Base-by-base conservation (phyloP, 2,329 filamentous ascomycete species). In the Xylariaceae sp. region DNA sequence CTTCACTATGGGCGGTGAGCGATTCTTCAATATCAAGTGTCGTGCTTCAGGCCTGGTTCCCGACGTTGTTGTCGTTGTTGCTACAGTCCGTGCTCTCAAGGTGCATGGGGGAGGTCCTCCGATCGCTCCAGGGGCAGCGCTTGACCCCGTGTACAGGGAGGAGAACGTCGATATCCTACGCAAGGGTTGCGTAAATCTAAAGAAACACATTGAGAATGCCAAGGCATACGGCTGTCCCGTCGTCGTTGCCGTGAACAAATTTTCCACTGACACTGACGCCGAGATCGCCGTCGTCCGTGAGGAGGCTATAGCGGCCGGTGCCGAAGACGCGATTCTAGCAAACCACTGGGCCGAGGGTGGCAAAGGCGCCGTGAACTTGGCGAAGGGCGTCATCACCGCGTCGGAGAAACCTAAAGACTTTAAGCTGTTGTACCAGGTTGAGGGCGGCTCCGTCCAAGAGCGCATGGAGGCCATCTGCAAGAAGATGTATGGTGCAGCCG, bases 1-100 rank as follows among this genome's bases (percentile, higher is more conserved):
- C 68, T 98, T 98, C 71, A 97, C 93, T 57, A 98, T 98, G 93
- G 93, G 93, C 51, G 93, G 93, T 49, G 93, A 98, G 76, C 86
- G 93, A 39, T 98, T 98, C 78, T 97, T 98, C 81, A 97, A 98
- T 74, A 97, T 98, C 76, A 98, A 98, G 77, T 97, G 93, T 72
- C 86, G 93, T 46, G 87, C 89, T 9, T 96, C 91, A 4, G 91
- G 91, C 18, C 83, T 98, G 34, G 81, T 89, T 2, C 93, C 93
- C 2, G 93, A 98, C 59, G 88, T 89, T 2, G 90, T 95, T 6
- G 89, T 98, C 34, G 83, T 98, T 44, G 93, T 98, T 29, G 91
- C 93, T 18, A 98, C 93, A 2, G 87, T 98, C 34, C 85, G 93
- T 53, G 93, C 93, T 6, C 76, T 98, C 50, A 98, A 98, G 76